phyloP scores from a whole-genome alignment of 1,284 basidiomycete species.

The Crucibulum parvulum region DNA sequence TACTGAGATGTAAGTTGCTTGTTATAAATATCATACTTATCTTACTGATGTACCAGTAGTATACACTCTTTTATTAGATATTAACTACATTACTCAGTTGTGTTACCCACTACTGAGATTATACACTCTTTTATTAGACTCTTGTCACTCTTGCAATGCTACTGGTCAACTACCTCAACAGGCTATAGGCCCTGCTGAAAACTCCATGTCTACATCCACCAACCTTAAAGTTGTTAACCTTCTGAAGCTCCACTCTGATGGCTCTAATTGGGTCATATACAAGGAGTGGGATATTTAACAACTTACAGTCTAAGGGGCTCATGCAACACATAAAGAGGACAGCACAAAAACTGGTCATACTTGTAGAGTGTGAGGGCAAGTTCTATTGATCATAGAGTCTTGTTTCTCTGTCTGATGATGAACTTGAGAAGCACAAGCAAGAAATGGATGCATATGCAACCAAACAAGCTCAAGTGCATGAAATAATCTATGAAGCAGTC shows the following conservation, averaged over 20 bases:
- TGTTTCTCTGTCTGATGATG: conserved; percentile 16
- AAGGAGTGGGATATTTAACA: conserved; percentile 25
- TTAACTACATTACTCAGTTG: too few relatives aligned
- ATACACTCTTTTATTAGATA: too few relatives aligned
- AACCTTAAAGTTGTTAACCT: conserved; percentile 7
- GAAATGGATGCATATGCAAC: conserved; percentile 25
- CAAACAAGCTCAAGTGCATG: conserved; percentile 23
- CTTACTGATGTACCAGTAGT: too few relatives aligned
- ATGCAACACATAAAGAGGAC: conserved; percentile 29
- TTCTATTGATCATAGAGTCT: conserved; percentile 2
- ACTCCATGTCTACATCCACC: too few relatives aligned
- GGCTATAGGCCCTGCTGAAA: too few relatives aligned
- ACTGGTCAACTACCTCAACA: too few relatives aligned
- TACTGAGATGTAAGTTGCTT: too few relatives aligned
- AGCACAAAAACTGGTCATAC: conserved; percentile 19
- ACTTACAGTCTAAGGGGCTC: conserved; percentile 26
- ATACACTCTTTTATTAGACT: too few relatives aligned
- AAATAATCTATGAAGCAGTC: conserved; percentile 30
- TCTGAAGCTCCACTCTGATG: conserved; percentile 35
- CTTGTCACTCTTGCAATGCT: too few relatives aligned
- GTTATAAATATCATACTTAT: too few relatives aligned
- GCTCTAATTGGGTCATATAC: conserved; percentile 41
- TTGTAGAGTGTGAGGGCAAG: conserved; percentile 8
- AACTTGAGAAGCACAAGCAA: conserved; percentile 23
- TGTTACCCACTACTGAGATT: too few relatives aligned